Conservation (phyloP, 2,329 filamentous ascomycete genomes). For the Cladophialophora chaetospira region DNA sequence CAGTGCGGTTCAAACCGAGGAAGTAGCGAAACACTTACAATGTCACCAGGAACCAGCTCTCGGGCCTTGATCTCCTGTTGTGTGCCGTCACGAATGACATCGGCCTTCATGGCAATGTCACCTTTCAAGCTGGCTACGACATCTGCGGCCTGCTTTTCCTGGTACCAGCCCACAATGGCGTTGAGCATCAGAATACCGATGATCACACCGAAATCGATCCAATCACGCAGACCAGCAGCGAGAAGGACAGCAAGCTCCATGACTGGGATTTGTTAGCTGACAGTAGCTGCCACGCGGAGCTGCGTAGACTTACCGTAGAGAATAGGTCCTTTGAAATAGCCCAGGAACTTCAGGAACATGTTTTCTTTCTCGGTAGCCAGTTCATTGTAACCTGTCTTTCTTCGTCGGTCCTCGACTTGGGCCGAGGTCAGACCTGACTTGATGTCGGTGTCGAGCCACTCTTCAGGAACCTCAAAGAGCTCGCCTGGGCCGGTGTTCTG, state of each 20-base stretch:
- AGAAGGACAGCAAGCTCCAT: conserved; percentile 77
- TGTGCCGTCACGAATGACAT: conserved; percentile 66
- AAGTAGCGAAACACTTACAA: conserved; percentile 54
- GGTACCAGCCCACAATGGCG: conserved; percentile 76
- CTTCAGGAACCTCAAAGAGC: conserved; percentile 58
- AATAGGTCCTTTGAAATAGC: conserved; percentile 75
- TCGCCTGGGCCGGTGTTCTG: conserved; percentile 34
- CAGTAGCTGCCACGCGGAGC: background rate
- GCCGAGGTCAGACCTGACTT: conserved; percentile 60
- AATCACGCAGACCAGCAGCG: conserved; percentile 72
- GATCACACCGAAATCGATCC: conserved; percentile 78
- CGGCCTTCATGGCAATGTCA: conserved; percentile 75
- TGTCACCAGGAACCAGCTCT: conserved; percentile 75
- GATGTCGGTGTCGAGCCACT: conserved; percentile 70
- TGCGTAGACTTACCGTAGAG: conserved; percentile 66
- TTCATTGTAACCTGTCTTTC: conserved; percentile 70
- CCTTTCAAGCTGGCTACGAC: conserved; percentile 74
- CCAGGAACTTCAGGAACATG: conserved; percentile 72
- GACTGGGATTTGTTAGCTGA: conserved; percentile 48
- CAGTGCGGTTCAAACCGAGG: background rate
- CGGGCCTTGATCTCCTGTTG: conserved; percentile 71
- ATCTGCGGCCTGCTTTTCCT: conserved; percentile 78
- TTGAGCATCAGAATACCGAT: conserved; percentile 74
- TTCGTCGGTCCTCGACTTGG: conserved; percentile 66
- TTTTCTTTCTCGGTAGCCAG: conserved; percentile 74